Evolutionary conservation across 306 rosid genomes (phyloP), one percentile per base, ranked within the genome.

Genomic region (Rubus parviflorus): DNA sequence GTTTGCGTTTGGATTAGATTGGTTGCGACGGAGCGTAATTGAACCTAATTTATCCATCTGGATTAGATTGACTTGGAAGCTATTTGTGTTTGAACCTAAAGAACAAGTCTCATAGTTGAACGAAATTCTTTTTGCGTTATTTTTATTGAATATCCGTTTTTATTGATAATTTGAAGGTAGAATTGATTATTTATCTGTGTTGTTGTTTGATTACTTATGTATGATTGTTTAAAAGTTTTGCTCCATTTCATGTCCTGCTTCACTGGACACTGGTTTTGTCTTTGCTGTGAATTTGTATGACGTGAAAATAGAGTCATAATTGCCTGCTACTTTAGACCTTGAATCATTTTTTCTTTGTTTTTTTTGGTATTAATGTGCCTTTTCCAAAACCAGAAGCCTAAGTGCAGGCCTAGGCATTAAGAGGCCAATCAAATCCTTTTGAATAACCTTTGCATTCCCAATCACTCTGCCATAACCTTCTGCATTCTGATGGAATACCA

Each of bases 41-140:
- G 54, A 45, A 61, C 83, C 19, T 22, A 20, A 82, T 68, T 15
- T 20, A 17, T 49, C 75, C 61, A 62, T 85, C 35, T 75, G 6
- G 46, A 53, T 58, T 25, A 12, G 8, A 63, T 48, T 19, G 23
- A 72, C 65, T n/a, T 41, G 41, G 68, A 48, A 15, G 51, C 35
- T 42, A 7, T 10, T 30, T 30, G 35, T 30, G 1, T 30, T 30
- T 30, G 35, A 30, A 52, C 20, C 5, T 19, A n/a, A 19, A 19
- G 60, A 53, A 7, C 23, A 6, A 7, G 2, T 30, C 3, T 53
- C 22, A 6, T 19, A 53, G 11, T 0, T 30, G 35, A 30, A 30
- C 2, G 35, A 25, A 25, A 30, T 30, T 30, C 35, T 30, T 30
- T 30, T 30, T 30, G 35, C 35, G 2, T 30, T 30, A 30, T 30